Percentiles rank a stretch among this genome's conserved stretches.
Evolutionary conservation across 176 grass and related monocot genomes (phyloP).

Genomic region (Paspalum vaginatum): DNA sequence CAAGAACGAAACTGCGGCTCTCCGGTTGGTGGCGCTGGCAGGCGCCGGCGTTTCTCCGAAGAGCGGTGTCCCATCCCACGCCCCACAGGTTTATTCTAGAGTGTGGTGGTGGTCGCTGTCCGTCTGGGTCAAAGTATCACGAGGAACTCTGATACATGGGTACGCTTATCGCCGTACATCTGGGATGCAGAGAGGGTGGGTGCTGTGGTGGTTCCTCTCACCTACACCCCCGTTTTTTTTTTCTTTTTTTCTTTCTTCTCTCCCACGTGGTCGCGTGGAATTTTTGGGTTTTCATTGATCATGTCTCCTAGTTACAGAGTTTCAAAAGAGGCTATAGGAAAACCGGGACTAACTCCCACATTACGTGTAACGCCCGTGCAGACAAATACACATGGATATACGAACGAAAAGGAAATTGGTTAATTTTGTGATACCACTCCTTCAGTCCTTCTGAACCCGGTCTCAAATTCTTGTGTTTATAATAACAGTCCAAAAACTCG

Average conservation of each 20-base stretch:
- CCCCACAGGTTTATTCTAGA: background rate
- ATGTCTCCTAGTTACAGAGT: no score
- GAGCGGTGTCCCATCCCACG: no score
- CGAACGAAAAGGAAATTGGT: no score
- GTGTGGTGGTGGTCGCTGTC: background rate
- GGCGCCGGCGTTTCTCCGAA: constrained; percentile 40
- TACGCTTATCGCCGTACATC: constrained; percentile 27
- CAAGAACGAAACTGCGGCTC: constrained; percentile 28
- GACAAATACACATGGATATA: no score
- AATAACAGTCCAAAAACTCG: no score
- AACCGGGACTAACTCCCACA: no score
- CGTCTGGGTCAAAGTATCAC: constrained; percentile 21
- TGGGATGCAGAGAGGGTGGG: background rate
- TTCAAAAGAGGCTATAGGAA: no score
- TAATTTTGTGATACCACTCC: no score
- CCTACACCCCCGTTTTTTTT: background rate
- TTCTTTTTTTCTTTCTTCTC: background rate
- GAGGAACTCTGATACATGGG: constrained; percentile 28
- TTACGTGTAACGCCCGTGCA: no score
- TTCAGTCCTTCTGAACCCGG: no score
- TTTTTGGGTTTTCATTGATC: no score
- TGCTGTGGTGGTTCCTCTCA: background rate
- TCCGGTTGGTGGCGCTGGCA: constrained; percentile 17
- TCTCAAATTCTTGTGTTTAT: no score
- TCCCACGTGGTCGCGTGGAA: background rate